A percentile compares a stretch with the other conserved stretches of the same genome.
These are phyloP conservation scores for Chionographis japonica DNA, from an alignment of 106 monocot species.

Conservation along the genomic window DNA sequence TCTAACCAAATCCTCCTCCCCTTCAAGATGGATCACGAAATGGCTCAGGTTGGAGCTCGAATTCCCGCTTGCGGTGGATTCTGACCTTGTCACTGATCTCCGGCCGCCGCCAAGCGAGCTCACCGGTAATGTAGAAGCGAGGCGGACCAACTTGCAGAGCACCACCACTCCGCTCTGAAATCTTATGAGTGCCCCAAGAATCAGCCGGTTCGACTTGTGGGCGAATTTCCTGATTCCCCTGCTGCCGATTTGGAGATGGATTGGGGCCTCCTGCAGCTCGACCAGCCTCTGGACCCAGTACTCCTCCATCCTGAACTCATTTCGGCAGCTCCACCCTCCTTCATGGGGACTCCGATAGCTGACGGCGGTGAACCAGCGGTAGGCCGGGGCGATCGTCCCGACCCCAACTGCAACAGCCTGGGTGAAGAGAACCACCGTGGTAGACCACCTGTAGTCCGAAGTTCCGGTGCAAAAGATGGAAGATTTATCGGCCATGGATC, in stretches of 20 bases:
- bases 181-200: background rate
- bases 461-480: background rate
- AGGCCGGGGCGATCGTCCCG: too few species aligned
- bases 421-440: too few species aligned
- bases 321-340: background rate
- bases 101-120: background rate
- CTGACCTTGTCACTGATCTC: background rate
- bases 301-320: constrained; percentile 8
- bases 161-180: constrained; percentile 1
- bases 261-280: too few species aligned
- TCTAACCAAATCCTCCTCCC: background rate
- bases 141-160: background rate
- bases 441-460: constrained; percentile 3
- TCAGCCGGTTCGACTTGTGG: too few species aligned
- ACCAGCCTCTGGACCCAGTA: background rate
- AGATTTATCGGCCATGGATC: background rate
- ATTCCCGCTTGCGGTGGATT: background rate
- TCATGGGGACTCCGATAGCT: background rate
- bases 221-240: too few species aligned
- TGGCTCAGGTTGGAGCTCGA: background rate
- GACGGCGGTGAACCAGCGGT: too few species aligned
- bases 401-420: too few species aligned
- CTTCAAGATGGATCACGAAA: background rate
- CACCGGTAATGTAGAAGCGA: background rate
- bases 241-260: too few species aligned